Base-by-base conservation (phyloP, 257 asterid genomes). In the Gardenia jasminoides region DNA sequence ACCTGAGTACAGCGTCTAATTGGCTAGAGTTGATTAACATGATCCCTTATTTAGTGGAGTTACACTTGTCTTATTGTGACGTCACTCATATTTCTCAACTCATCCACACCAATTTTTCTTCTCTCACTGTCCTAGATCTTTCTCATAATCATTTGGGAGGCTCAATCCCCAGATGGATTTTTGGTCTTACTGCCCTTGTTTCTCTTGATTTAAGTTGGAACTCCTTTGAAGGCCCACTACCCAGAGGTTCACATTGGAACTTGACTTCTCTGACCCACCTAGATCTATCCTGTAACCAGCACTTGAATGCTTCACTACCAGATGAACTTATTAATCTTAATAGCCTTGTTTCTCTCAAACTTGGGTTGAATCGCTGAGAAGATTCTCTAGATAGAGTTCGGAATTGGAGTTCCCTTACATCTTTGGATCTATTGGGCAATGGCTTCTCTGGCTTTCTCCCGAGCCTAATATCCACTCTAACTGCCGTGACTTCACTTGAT, bases 81-180 rank as follows among this genome's bases (percentile, higher is more conserved):
- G 2, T 36, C 4, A 36, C 4, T 36, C 4, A 36, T n/a, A 36
- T 36, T 36, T 36, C 41, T 36, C 41, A 36, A 2, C 41, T 36
- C 41, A 2, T 36, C 41, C 41, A 36, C 4, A 4, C 41, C 41
- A 36, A 36, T 4, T 36, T 36, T 36, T 36, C 41, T 36, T 36
- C 41, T 36, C 41, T 36, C 4, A 36, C 41, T 36, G 41, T 36
- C 41, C 41, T 36, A 36, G 41, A 36, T 36, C 41, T 36, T 36
- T 36, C 86, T 3, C 0, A 0, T 0, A 79, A 81, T 19, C 0
- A 12, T 0, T 77, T 77, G 30, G 44, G 10, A 4, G 30, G 73
- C 48, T 3, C 74, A 61, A 59, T 82, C 46, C 83, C 78, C 6
- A 77, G 68, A 20, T 85, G 90, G 88, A 66, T 83, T 50, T 85